Evolutionary conservation across 495 filamentous ascomycete genomes (phyloP), one percentile per base, ranked within the genome.

Genomic region (Neurospora sp.): DNA sequence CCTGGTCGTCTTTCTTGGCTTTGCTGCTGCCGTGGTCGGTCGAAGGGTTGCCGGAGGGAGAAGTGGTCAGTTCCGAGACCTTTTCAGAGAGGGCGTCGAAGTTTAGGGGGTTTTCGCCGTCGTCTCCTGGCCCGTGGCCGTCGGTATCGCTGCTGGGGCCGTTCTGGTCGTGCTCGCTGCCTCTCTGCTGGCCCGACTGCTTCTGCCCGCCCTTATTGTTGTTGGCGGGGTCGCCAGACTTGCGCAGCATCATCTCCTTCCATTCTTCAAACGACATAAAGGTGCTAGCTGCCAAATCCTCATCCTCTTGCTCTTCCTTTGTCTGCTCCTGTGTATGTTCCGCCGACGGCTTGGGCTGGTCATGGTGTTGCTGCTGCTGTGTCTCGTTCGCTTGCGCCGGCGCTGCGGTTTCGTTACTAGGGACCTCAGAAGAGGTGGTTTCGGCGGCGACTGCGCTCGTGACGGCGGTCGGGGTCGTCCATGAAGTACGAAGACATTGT

Each of bases 231-330:
- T 94, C 94, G 3, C 93, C 96, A 5, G 88, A 91, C 77, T 93
- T 93, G 41, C 90, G 93, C 14, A 98, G 84, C 81, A 97, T 97
- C 84, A 94, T 92, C 77, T 92, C 93, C 83, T 96, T 98, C 96
- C 96, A 99, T 75, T 98, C 95, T 78, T 98, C 96, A 76, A 99
- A 99, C 0, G 96, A 98, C 70, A 99, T 91, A 78, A 99, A 98
- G 40, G 93, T 90, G 39, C 90, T 90, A 44, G 92, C 91, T 76
- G 94, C 91, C 9, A 97, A 87, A 20, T 91, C 89, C 71, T 83
- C 76, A 12, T 74, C 76, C 40, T 80, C 77, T 9, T 74, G 70
- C 1, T 53, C 74, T 7, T 79, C 73, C 18, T 72, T 68, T 27
- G 69, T 71, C 53, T 70, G 44, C 69, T 73, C 70, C 38, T 72